Conservation (phyloP, 768 basidiomycete genomes). For the Lentinus tigrinus region DNA sequence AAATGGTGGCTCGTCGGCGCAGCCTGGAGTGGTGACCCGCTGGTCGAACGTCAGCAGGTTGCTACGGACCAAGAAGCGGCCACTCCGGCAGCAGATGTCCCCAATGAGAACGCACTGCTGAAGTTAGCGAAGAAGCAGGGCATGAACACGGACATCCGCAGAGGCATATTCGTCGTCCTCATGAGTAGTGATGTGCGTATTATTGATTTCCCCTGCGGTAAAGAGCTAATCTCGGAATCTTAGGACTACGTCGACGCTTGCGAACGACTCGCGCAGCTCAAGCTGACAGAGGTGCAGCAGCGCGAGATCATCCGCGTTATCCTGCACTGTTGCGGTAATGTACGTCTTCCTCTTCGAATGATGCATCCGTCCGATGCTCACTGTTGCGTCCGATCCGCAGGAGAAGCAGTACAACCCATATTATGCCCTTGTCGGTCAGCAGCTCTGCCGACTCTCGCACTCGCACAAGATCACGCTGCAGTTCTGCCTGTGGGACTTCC, state of each 20-base stretch:
- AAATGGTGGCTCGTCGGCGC: constrained; percentile 99
- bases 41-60: constrained; percentile 64
- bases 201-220: neutral
- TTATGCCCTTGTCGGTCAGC: constrained; percentile 85
- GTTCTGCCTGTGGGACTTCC: constrained; percentile 95
- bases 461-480: constrained; percentile 90
- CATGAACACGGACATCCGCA: constrained; percentile 96
- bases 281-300: constrained; percentile 85
- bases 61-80: constrained; percentile 25
- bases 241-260: constrained; percentile 98
- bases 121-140: constrained; percentile 92
- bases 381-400: constrained; percentile 38
- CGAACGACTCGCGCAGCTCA: constrained; percentile 81
- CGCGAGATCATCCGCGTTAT: constrained; percentile 93
- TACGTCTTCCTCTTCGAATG: constrained; percentile 33
- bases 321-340: constrained; percentile 90
- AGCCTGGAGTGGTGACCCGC: constrained; percentile 91
- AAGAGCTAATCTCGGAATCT: neutral
- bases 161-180: constrained; percentile 87
- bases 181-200: constrained; percentile 90
- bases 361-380: neutral
- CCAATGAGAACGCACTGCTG: constrained; percentile 45
- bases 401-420: constrained; percentile 95
- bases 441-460: constrained; percentile 76
- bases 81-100: constrained; percentile 29